phyloP scores from a whole-genome alignment of 441 rosid species.

The Lepidium campestre region DNA sequence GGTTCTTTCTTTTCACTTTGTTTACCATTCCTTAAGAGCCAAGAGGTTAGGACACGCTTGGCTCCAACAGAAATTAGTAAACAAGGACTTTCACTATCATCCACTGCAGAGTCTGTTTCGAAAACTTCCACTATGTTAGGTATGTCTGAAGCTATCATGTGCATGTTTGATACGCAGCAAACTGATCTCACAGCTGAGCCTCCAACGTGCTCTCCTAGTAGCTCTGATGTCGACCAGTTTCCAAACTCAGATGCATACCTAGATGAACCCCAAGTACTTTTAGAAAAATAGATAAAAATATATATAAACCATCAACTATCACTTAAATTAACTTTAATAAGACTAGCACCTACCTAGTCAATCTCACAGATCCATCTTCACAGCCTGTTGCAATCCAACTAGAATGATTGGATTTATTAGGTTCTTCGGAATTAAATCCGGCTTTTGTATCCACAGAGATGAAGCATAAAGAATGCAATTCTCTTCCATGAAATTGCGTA shows the following conservation, averaged over 20 bases:
- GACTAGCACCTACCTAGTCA: conserved; percentile 59
- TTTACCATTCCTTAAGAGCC: conserved; percentile 60
- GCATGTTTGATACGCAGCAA: conserved; percentile 58
- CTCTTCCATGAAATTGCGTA: conserved; percentile 93
- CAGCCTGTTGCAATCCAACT: conserved; percentile 97
- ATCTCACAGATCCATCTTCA: conserved; percentile 97
- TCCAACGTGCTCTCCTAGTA: conserved; percentile 95
- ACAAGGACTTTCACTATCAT: conserved; percentile 40
- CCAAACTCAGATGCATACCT: conserved; percentile 57
- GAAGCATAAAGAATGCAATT: conserved; percentile 87
- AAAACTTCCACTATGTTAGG: conserved; percentile 18
- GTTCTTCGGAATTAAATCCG: conserved; percentile 34
- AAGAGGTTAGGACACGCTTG: conserved; percentile 83
- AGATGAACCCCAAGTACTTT: conserved; percentile 18
- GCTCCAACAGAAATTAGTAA: conserved; percentile 92
- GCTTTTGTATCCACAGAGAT: conserved; percentile 34
- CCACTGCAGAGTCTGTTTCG: conserved; percentile 21
- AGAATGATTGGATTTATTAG: conserved; percentile 29
- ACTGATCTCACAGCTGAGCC: conserved; percentile 97
- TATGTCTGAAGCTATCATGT: conserved; percentile 38
- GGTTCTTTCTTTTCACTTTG: conserved; percentile 23
- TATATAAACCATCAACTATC: neutral
- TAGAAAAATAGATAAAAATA: neutral
- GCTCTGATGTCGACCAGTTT: conserved; percentile 74
- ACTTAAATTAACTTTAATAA: neutral